Conservation (phyloP, 2,329 filamentous ascomycete genomes). For the Chaetomium sp. region DNA sequence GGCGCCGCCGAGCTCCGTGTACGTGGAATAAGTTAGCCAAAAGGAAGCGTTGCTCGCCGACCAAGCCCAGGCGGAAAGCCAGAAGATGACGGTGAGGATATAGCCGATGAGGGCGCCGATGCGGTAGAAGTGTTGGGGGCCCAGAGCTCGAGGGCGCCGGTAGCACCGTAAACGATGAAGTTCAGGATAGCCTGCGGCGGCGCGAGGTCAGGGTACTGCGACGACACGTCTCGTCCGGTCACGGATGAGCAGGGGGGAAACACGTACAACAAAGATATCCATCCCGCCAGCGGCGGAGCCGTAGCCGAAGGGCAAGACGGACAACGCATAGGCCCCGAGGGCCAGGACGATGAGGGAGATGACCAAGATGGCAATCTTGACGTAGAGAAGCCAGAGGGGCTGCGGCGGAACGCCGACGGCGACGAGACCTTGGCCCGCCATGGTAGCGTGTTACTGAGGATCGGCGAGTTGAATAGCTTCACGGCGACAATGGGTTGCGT, state of each 20-base stretch:
- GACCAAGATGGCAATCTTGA: constrained; percentile 44
- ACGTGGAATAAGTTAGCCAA: constrained; percentile 29
- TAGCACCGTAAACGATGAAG: constrained; percentile 45
- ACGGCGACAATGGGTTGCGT: neutral
- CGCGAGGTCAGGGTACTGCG: neutral
- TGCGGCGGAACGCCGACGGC: constrained; percentile 43
- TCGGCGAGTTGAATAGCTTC: neutral
- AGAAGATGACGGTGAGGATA: constrained; percentile 46
- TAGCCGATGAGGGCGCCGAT: constrained; percentile 43
- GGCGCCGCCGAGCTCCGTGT: constrained; percentile 37
- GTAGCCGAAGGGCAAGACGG: constrained; percentile 36
- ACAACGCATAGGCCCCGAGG: constrained; percentile 46
- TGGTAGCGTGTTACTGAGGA: constrained; percentile 1
- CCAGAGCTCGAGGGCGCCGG: constrained; percentile 43
- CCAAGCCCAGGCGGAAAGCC: constrained; percentile 49
- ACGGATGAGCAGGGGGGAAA: constrained; percentile 27
- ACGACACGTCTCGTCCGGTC: neutral
- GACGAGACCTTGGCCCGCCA: constrained; percentile 39
- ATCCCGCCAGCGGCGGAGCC: constrained; percentile 44
- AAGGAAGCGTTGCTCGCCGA: constrained; percentile 42
- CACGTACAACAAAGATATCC: constrained; percentile 51
- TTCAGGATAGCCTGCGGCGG: constrained; percentile 45
- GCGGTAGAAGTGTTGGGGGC: constrained; percentile 44
- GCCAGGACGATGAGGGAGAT: constrained; percentile 46
- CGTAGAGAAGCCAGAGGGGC: constrained; percentile 43